Evolutionary conservation across 331 rosid species (phyloP), one percentile per base, ranked within the genome.

Genomic region (Prunus yedoensis): DNA sequence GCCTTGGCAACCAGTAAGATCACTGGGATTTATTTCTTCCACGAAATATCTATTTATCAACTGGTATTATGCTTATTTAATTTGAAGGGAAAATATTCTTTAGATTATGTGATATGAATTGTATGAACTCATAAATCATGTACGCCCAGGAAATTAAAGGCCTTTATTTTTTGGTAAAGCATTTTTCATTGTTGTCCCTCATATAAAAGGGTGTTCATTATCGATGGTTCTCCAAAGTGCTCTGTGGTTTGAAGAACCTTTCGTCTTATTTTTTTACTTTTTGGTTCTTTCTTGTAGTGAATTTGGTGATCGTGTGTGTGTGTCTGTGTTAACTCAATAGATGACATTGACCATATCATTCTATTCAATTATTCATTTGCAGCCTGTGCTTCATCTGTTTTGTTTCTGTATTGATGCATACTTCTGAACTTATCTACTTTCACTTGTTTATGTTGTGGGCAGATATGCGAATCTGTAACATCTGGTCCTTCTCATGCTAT

Each of bases 401-500:
- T 41, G 23, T 7, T 43, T 75, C 64, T 23, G 8, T 12, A 5
- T 10, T 65, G 16, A 35, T 20, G 27, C 4, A 17, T 20, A 3
- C 21, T 9, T 16, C 8, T 61, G 56, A 57, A 41, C 72, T 23
- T 25, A 6, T 38, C 8, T 63, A 38, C 1, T 16, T 66, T 57
- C 9, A 41, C 68, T 77, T 84, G 70, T 59, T 61, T 68, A 68
- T 70, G 75, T 74, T 70, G 18, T 77, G 82, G 77, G 77, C 87
- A 94, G 99, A 89, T 94, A 85, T 81, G 84, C 21, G 99, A 92
- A 77, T 94, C 97, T 57, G 76, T 92, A 68, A 94, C 99, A 68
- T 89, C 97, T 1, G 97, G 96, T 67, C 99, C 99, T 80, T 89
- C 87, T 75, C 97, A 92, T 82, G 99, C 97, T 3, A 88, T 92